Base-by-base conservation (phyloP, 2,329 filamentous ascomycete genomes). In the Pyrenophora seminiperda region DNA sequence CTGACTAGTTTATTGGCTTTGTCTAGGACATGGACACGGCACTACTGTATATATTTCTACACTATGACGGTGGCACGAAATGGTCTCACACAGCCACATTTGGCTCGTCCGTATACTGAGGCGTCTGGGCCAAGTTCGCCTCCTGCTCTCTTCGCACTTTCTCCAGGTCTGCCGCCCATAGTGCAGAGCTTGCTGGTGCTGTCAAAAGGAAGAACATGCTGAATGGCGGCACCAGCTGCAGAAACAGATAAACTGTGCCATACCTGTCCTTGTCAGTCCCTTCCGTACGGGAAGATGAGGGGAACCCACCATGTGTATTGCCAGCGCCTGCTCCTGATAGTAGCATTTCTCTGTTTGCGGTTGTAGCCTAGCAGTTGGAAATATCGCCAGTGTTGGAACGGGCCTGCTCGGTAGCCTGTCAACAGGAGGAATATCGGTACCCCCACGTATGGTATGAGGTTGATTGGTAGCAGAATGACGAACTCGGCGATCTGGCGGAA, bases 191-290 rank as follows among this genome's bases (percentile, higher is more conserved):
- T 15, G 86, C 84, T 1, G 92, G 88, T 3, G 89, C 91, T 0
- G 93, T 97, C 59, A 99, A 76, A 31, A 97, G 80, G 71, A 97
- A 97, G 68, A 97, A 86, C 81, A 99, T 95, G n/a, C 89, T 95
- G 40, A 97, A 74, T 10, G 93, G 81, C 1, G 94, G 94, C 7
- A 97, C 81, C n/a, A 97, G 81, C 75, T 97, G 90, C 20, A 97
- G 75, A 5, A 91, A 72, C 76, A 97, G 84, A 41, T 91, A 90
- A 3, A 94, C 81, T 0, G 89, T 90, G 13, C 94, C 94, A 67
- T 97, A 97, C 67, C 81, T 83, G 50, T n/a, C 30, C 6, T 39
- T 40, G 41, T 65, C 36, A 65, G 53, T 24, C 33, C 10, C 10
- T 10, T 10, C 13, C 2, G 13, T 7, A n/a, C n/a, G 33, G 18